These are phyloP conservation scores for Suillus bovinus DNA, from an alignment of 768 basidiomycete species.

Conservation along the genomic window DNA sequence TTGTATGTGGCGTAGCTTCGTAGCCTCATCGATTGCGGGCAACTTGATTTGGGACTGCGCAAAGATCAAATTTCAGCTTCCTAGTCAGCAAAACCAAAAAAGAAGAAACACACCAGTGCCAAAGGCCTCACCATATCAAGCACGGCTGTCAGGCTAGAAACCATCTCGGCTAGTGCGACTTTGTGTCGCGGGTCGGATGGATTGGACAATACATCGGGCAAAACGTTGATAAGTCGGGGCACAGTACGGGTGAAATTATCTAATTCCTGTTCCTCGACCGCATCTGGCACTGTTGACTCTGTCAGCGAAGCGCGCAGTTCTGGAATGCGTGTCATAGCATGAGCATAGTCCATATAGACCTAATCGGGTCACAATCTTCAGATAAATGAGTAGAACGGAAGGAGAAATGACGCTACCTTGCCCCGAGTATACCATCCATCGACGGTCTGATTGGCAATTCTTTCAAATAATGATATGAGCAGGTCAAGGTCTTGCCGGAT, in stretches of 20 bases:
- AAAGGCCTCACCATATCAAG: constrained; percentile 63
- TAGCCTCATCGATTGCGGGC: constrained; percentile 52
- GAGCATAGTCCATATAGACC: constrained; percentile 73
- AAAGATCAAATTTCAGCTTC: constrained; percentile 1
- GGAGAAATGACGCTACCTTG: constrained; percentile 50
- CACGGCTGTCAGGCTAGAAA: constrained; percentile 55
- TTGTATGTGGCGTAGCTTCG: constrained; percentile 62
- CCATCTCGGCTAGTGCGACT: constrained; percentile 75
- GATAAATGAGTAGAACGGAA: constrained; percentile 11
- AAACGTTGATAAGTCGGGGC: constrained; percentile 62
- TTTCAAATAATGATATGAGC: constrained; percentile 65
- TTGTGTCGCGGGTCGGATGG: constrained; percentile 61
- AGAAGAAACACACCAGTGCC: constrained; percentile 50
- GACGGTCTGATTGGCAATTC: constrained; percentile 57
- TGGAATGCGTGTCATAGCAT: constrained; percentile 61
- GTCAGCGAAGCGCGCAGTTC: constrained; percentile 48
- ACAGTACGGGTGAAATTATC: constrained; percentile 60
- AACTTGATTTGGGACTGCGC: constrained; percentile 45
- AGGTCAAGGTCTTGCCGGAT: constrained; percentile 57
- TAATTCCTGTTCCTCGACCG: constrained; percentile 49
- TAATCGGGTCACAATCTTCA: constrained; percentile 25
- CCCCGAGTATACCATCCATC: constrained; percentile 84
- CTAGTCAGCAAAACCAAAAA: constrained; percentile 5
- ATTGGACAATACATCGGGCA: constrained; percentile 68
- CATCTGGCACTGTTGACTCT: constrained; percentile 46